Evolutionary conservation across 805 yeast species (phyloP), one percentile per base, ranked within the genome.

Genomic region (Torulaspora microellipsoides): DNA sequence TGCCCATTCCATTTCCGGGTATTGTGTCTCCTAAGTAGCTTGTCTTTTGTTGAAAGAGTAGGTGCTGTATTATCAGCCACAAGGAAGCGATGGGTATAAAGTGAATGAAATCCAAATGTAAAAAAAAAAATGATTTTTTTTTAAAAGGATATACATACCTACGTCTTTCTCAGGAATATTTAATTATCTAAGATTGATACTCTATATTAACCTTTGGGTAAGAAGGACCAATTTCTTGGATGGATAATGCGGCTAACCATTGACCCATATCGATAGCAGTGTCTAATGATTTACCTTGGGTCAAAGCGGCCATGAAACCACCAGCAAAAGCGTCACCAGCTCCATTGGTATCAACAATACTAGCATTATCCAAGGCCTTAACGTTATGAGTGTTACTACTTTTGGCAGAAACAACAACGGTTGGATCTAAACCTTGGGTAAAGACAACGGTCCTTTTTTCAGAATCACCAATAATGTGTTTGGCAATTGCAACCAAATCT

Each of bases 251-350:
- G 48, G 99, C 99, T 55, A 95, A 81, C 97, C 98, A 90, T 72
- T 91, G 98, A 53, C 97, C 98, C 67, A 82, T 77, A 56, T 83
- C 87, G 50, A 91, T 75, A 42, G 77, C 60, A 33, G 81, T 72
- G 53, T 76, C 72, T 45, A 88, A 64, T 25, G 76, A 56, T 65
- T 84, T 80, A 52, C 82, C 87, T 67, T 81, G 71, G 44, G 88
- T 95, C 54, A 90, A 71, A 46, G 90, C 93, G 49, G 96, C 95
- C 52, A 89, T 69, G 68, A 91, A 90, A 46, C 98, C 98, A 59
- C 93, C 95, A 44, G 97, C 98, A 64, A 91, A 91, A 11, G 97
- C 96, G 65, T 91, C 97, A 68, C 98, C 98, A 36, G 98, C 98
- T 73, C 99, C 99, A 72, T 91, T 93, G 61, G 98, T 87, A 73